These are phyloP conservation scores for Thelephora aurantiotincta DNA, from an alignment of 768 basidiomycete genomes.

Conservation along the genomic window DNA sequence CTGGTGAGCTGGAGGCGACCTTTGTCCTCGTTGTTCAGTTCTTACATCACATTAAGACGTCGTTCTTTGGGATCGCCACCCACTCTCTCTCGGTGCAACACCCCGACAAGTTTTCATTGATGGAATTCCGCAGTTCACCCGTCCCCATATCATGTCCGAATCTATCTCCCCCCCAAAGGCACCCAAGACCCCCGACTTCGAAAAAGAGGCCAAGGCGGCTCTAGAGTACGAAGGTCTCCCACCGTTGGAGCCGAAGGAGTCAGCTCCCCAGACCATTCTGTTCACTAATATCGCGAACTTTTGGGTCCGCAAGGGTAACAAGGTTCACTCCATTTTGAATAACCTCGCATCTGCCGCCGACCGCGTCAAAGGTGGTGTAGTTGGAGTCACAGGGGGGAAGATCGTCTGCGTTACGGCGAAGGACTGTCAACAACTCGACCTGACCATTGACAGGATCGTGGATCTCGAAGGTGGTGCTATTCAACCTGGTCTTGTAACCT, in stretches of 20 bases:
- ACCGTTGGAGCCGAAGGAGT: conserved; percentile 32
- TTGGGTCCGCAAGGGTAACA: conserved; percentile 10
- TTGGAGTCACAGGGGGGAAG: conserved; percentile 39
- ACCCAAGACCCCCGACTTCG: conserved; percentile 42
- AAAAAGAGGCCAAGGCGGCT: conserved; percentile 41
- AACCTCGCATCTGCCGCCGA: conserved; percentile 4
- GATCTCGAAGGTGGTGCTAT: conserved; percentile 55
- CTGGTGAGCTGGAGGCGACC: conserved; percentile 19
- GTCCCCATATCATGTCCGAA: conserved; percentile 27
- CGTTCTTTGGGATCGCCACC: conserved; percentile 66
- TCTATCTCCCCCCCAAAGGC: conserved; percentile 31
- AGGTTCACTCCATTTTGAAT: conserved; percentile 6
- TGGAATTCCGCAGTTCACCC: conserved; percentile 51
- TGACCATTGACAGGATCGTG: conserved; percentile 13
- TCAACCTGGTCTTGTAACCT: conserved; percentile 46
- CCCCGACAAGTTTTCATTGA: conserved; percentile 76
- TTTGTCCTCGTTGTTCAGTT: background rate
- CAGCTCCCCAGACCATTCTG: conserved; percentile 23
- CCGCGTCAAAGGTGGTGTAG: conserved; percentile 13
- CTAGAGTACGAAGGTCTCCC: conserved; percentile 57
- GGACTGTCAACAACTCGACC: background rate
- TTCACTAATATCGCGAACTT: conserved; percentile 40
- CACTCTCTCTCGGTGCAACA: conserved; percentile 64
- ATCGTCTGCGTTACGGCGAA: conserved; percentile 27
- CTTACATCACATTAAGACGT: conserved; percentile 18